Evolutionary conservation across 75 land plant genomes (phyloP).

Genomic region (Sequoia sempervirens): DNA sequence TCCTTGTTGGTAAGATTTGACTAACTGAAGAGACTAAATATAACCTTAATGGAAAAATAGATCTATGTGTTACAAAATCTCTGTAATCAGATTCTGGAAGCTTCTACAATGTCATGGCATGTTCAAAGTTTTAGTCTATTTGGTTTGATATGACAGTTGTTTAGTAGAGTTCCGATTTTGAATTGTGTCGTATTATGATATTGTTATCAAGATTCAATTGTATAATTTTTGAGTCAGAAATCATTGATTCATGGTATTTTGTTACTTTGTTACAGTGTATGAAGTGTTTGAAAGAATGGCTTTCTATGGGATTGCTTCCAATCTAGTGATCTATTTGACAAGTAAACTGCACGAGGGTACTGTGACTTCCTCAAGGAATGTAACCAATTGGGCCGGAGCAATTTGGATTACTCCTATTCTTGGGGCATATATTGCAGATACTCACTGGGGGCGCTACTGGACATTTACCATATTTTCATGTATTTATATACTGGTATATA

Average conservation of each 20-base stretch:
- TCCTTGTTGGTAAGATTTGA: constrained; percentile 25
- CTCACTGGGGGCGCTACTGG: no score
- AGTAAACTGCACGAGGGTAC: constrained; percentile 57
- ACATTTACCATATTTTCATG: no score
- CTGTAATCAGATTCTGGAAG: background rate
- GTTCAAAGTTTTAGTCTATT: background rate
- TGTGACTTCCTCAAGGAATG: no score
- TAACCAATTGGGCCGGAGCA: no score
- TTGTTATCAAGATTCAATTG: background rate
- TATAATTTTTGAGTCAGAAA: no score
- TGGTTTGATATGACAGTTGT: no score
- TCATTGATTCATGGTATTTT: background rate
- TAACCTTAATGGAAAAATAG: background rate
- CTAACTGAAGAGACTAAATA: background rate
- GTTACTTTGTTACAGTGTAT: constrained; percentile 50
- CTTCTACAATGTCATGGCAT: background rate
- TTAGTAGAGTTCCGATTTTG: no score
- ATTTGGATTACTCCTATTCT: no score
- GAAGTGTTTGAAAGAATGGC: constrained; percentile 78
- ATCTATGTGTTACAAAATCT: background rate
- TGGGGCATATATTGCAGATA: no score
- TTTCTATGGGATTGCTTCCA: constrained; percentile 42
- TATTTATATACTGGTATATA: no score
- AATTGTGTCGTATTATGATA: no score
- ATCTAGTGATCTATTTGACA: constrained; percentile 41